Conservation (phyloP, 106 monocot species). For the Dioscorea zingiberensis region DNA sequence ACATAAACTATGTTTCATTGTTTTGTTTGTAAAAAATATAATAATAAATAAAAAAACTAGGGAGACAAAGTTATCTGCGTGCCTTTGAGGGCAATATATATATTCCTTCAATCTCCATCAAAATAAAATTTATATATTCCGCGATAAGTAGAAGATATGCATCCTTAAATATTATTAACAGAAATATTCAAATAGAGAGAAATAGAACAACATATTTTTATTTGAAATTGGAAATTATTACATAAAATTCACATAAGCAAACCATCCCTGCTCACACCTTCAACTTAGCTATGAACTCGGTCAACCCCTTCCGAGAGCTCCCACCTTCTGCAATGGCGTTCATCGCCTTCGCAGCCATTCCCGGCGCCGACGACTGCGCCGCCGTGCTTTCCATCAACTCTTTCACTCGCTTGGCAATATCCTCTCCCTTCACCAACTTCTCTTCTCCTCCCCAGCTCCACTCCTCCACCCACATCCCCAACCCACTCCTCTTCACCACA, state of each 20-base stretch:
- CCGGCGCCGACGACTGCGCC: conserved; percentile 2
- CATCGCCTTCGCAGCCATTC: conserved; percentile 8
- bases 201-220: too few species aligned
- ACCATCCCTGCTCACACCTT: background rate
- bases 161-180: too few species aligned
- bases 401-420: conserved; percentile 31
- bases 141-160: too few species aligned
- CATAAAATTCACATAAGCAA: too few species aligned
- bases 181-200: too few species aligned
- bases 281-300: conserved; percentile 13
- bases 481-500: conserved; percentile 1
- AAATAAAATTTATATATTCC: too few species aligned
- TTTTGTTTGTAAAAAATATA: too few species aligned
- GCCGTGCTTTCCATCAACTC: conserved; percentile 32
- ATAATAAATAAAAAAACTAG: too few species aligned
- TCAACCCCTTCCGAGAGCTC: conserved; percentile 12
- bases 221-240: background rate
- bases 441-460: conserved; percentile 54
- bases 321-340: conserved; percentile 25
- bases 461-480: conserved; percentile 21
- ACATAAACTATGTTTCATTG: too few species aligned
- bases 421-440: conserved; percentile 21
- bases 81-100: too few species aligned
- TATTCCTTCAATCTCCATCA: too few species aligned
- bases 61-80: too few species aligned